These are phyloP conservation scores for Mycena maculata DNA, from an alignment of 768 basidiomycete genomes.

Conservation along the genomic window DNA sequence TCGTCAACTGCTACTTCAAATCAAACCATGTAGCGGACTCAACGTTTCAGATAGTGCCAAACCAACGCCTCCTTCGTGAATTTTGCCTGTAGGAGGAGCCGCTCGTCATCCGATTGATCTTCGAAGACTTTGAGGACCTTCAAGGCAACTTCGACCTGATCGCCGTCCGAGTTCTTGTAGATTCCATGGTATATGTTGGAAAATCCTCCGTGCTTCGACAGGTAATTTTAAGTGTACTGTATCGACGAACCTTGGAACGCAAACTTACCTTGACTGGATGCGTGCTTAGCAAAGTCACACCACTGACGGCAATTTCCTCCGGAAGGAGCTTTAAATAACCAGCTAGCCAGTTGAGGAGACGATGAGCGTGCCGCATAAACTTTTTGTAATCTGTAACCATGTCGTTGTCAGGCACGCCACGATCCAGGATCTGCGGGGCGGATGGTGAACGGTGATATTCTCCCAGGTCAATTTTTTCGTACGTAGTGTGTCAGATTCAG, in stretches of 20 bases:
- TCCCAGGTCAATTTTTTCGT: not conserved
- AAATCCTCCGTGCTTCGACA: conserved; percentile 1
- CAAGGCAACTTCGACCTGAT: not conserved
- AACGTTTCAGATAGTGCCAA: conserved; percentile 12
- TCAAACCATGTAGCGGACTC: not conserved
- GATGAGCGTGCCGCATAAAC: not conserved
- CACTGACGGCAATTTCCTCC: not conserved
- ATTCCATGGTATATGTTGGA: not conserved
- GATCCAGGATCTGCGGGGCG: not conserved
- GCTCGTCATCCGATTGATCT: not conserved
- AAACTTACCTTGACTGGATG: not conserved
- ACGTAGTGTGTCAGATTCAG: not conserved
- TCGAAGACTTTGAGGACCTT: conserved; percentile 8
- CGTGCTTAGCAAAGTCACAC: not conserved
- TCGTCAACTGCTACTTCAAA: not conserved
- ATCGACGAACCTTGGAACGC: too few species aligned
- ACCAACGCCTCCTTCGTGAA: conserved; percentile 4
- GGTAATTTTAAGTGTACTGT: too few species aligned
- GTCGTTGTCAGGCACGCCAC: not conserved
- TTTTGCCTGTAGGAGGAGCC: not conserved
- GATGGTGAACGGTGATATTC: not conserved
- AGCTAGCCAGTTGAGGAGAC: not conserved
- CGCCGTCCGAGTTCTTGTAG: not conserved
- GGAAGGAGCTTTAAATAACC: not conserved
- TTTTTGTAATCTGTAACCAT: not conserved